Base-by-base conservation (phyloP, 2,329 filamentous ascomycete genomes). In the Dothidotthia symphoricarpi region DNA sequence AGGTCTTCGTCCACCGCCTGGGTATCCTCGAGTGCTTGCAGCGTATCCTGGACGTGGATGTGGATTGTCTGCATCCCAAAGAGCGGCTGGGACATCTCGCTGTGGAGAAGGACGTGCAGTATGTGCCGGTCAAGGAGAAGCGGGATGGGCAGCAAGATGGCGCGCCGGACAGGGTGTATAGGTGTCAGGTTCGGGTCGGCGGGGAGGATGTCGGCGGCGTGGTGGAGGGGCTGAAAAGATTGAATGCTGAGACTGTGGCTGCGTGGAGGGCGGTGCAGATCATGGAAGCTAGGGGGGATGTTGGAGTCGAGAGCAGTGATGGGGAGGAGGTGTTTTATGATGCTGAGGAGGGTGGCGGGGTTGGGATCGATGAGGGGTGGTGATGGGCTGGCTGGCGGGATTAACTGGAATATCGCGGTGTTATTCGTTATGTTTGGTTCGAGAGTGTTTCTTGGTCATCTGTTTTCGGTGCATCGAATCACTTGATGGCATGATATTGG, bases 11-110 rank as follows among this genome's bases (percentile, higher is more conserved):
- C 0, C 73, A 78, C 29, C 68, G 71, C 0, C 68, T 88, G 3
- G 88, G 88, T 0, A 71, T 96, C 4, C 48, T 89, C 26, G 60
- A 67, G 0, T 80, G 80, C 47, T 64, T 95, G 41, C 68, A 77
- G 0, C 74, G 82, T 2, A 69, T 89, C 9, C 52, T 94, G 8
- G 51, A 59, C 1, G 67, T 72, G 1, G 56, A 34, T 1, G 55
- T 58, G 4, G 55, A 58, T 17, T 93, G 88, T 51, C 69, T 75
- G 33, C 76, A 80, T 57, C 80, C 80, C 7, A 90, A 88, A 63
- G 82, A 88, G 59, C 73, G 81, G 41, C 66, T 94, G 7, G 82
- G 84, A 0, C 67, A 74, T 29, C 50, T 85, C 22, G 80, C 80
- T 0, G 74, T 69, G 3, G 64, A 49, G 38, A 66, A 75, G 38